phyloP scores from a whole-genome alignment of 768 basidiomycete genomes.

The Pholiota molesta region DNA sequence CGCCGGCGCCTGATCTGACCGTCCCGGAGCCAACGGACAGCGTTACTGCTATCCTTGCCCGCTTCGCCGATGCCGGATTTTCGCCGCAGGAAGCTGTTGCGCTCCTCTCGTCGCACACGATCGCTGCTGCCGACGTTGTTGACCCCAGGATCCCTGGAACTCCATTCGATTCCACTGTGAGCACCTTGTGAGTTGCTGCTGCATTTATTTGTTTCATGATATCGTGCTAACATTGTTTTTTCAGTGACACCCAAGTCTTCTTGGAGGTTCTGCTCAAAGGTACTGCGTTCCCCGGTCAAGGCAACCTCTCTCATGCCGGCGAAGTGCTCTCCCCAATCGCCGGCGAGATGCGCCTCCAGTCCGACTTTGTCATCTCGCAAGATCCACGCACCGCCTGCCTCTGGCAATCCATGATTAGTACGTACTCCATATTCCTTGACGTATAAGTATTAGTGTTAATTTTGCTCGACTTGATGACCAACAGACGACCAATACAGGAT shows the following conservation, averaged over 20 bases:
- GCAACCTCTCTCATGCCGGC: conserved; percentile 21
- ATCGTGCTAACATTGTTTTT: neutral
- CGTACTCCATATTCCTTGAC: neutral
- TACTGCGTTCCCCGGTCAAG: conserved; percentile 16
- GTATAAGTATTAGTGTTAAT: too few relatives aligned
- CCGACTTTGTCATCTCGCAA: conserved; percentile 31
- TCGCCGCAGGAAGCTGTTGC: conserved; percentile 23
- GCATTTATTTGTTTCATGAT: neutral
- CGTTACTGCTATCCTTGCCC: conserved; percentile 26
- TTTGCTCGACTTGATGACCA: neutral
- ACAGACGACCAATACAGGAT: conserved; percentile 26
- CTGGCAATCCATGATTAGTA: conserved; percentile 20
- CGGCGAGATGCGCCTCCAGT: conserved; percentile 43
- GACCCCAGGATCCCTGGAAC: conserved; percentile 23
- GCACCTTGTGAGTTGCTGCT: conserved; percentile 11
- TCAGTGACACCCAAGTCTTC: conserved; percentile 35
- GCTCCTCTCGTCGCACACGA: conserved; percentile 26
- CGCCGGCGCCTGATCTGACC: conserved; percentile 25
- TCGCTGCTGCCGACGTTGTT: conserved; percentile 24
- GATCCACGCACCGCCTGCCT: conserved; percentile 23
- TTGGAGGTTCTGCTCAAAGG: conserved; percentile 34
- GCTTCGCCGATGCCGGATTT: conserved; percentile 31
- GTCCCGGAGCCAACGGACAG: conserved; percentile 25
- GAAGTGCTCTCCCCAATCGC: conserved; percentile 35
- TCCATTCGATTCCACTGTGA: conserved; percentile 35